Evolutionary conservation across 306 rosid genomes (phyloP).

Genomic region (Medicago arabica): DNA sequence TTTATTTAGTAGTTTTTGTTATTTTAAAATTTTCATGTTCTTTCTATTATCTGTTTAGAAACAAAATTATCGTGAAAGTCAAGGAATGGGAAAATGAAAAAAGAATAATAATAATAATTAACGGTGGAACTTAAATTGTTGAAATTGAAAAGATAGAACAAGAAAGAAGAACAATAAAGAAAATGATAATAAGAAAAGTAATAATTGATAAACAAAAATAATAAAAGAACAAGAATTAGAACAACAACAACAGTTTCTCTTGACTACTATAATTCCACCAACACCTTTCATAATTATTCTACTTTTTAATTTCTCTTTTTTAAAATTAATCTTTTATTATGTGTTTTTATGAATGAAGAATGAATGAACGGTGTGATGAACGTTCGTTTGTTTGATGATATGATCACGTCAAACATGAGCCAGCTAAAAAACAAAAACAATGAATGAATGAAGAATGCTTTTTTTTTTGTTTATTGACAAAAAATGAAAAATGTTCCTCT

Average conservation of each 20-base stretch:
- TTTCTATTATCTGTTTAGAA: slow-evolving; percentile 19
- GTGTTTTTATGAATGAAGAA: slow-evolving; percentile 29
- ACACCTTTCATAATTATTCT: slow-evolving; percentile 74
- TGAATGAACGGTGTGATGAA: slow-evolving; percentile 52
- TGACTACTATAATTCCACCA: slow-evolving; percentile 64
- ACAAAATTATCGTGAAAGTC: slow-evolving; percentile 75
- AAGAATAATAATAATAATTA: slow-evolving; percentile 36
- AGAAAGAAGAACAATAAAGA: slow-evolving; percentile 45
- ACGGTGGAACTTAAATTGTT: slow-evolving; percentile 31
- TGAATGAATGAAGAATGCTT: slow-evolving; percentile 8
- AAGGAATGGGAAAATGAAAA: slow-evolving; percentile 59
- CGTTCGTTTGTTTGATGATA: slow-evolving; percentile 12
- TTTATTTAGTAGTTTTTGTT: slow-evolving; percentile 4
- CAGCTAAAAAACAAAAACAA: slow-evolving; percentile 40
- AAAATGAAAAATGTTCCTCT: slow-evolving; percentile 41
- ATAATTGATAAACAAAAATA: slow-evolving; percentile 52
- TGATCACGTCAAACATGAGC: slow-evolving; percentile 51
- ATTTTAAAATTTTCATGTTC: slow-evolving; percentile 9
- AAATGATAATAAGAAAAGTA: slow-evolving; percentile 37
- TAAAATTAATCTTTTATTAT: slow-evolving; percentile 34
- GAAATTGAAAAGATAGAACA: slow-evolving; percentile 55
- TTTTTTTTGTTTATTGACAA: background rate
- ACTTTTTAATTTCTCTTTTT: slow-evolving; percentile 33
- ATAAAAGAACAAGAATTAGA: slow-evolving; percentile 37
- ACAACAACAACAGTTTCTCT: slow-evolving; percentile 62